Evolutionary conservation across 345 rosid genomes (phyloP).

Genomic region (Raphanus raphanistrum): DNA sequence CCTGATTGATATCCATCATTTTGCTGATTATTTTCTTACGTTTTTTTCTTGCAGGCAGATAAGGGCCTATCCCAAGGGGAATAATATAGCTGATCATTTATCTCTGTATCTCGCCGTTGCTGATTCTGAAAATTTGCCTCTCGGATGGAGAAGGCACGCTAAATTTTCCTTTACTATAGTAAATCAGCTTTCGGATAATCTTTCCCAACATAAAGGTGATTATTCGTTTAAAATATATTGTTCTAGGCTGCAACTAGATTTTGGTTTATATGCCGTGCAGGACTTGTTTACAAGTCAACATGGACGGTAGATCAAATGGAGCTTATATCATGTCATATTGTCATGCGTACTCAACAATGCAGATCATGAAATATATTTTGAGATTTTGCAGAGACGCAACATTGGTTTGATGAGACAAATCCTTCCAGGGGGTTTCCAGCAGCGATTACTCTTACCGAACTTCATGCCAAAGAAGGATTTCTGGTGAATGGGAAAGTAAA

Average conservation of each 20-base stretch:
- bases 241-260: background rate
- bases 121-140: slow-evolving; percentile 49
- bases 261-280: too few relatives aligned
- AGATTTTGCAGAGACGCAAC: background rate
- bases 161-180: slow-evolving; percentile 47
- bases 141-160: slow-evolving; percentile 75
- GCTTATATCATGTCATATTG: background rate
- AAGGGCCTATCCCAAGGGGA: background rate
- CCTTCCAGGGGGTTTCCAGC: background rate
- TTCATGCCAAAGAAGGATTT: slow-evolving; percentile 12
- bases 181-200: slow-evolving; percentile 51
- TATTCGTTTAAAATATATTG: too few relatives aligned
- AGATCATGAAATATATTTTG: background rate
- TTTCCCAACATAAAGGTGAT: slow-evolving; percentile 13
- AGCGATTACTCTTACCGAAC: background rate
- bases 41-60: background rate
- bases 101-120: slow-evolving; percentile 70
- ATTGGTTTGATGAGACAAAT: background rate
- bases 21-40: background rate
- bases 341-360: background rate
- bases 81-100: slow-evolving; percentile 42
- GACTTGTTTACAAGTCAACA: background rate
- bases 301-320: background rate
- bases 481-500: slow-evolving; percentile 51
- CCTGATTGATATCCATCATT: background rate